Evolutionary conservation across 169 alveolate genomes (phyloP), one percentile per base, ranked within the genome.

Genomic region (Eimeria mitis): DNA sequence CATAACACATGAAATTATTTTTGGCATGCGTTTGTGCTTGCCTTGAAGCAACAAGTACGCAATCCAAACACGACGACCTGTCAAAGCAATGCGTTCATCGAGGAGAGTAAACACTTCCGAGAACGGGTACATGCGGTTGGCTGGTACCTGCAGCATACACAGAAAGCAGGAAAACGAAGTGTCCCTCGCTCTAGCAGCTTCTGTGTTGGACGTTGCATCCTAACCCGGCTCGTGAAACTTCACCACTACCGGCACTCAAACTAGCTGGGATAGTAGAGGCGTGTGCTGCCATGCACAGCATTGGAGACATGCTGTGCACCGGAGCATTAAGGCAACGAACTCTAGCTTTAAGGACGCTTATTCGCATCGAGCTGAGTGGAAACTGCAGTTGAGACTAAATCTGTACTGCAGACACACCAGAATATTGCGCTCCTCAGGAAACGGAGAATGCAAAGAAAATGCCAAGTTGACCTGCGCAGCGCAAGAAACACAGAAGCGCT

Each of bases 51-150:
- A 96, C 56, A 98, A 85, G 85, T 98, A 98, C 37, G 98, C 97
- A 61, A 98, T 96, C 98, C 99, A 98, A 25, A 98, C 97, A 16
- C 99, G 96, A 65, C 98, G 97, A 5, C 98, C 98, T n/a, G 98
- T 97, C 87, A 95, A 91, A 68, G 96, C 95, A 56, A 98, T 96
- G 61, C 99, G 95, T 59, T 97, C 98, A 94, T 98, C 99, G 96
- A 98, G 96, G 63, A 97, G 92, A 40, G 94, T 96, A 54, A 97
- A 95, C 21, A 97, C 99, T 68, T 98, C 99, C 78, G 95, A 89
- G 87, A 98, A 97, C 9, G 99, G 99, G 89, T 97, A 98, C 91
- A 98, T 61, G 70, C 91, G 88, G 89, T 98, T 98, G 47, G 97
- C 97, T 0, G 99, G 99, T 31, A 98, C 98, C 97, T 97, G 97